A percentile compares a stretch with the other conserved stretches of the same genome.
These are phyloP conservation scores for Coemansia reversa DNA, from an alignment of 192 early-diverging fungal genomes.

Conservation along the genomic window DNA sequence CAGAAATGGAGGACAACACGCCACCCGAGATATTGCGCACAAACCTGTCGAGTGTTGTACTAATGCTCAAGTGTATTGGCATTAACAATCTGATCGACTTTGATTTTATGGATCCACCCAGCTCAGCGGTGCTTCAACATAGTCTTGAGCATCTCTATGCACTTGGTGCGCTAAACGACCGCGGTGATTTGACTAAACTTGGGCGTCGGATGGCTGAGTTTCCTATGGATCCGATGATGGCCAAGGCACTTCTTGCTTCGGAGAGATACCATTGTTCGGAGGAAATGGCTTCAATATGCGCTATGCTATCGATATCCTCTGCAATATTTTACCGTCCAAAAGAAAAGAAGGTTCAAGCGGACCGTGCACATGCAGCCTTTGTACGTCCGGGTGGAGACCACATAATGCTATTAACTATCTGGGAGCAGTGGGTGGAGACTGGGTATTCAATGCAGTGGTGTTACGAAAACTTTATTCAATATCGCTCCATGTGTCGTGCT, in stretches of 20 bases:
- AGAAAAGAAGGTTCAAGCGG: conserved; percentile 89
- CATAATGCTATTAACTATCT: conserved; percentile 84
- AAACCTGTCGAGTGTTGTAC: conserved; percentile 87
- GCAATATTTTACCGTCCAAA: conserved; percentile 84
- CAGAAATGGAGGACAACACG: conserved; percentile 94
- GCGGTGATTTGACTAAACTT: conserved; percentile 91
- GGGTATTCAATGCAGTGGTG: conserved; percentile 95
- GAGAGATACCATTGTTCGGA: conserved; percentile 94
- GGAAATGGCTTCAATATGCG: conserved; percentile 87
- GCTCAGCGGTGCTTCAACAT: conserved; percentile 85
- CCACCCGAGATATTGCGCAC: conserved; percentile 96
- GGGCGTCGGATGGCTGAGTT: conserved; percentile 98
- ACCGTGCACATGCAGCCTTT: conserved; percentile 88
- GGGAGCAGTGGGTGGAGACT: conserved; percentile 88
- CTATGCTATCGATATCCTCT: conserved; percentile 87
- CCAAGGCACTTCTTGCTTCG: conserved; percentile 86
- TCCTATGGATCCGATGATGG: conserved; percentile 93
- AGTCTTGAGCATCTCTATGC: conserved; percentile 91
- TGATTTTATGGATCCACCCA: conserved; percentile 98
- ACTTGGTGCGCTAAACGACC: conserved; percentile 88
- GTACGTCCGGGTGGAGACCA: conserved; percentile 94
- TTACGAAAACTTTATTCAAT: conserved; percentile 95
- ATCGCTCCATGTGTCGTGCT: conserved; percentile 84
- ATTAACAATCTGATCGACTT: conserved; percentile 97
- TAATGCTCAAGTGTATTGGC: conserved; percentile 92